These are phyloP conservation scores for Penicillium sp. DNA, from an alignment of 2,329 filamentous ascomycete species.

Conservation along the genomic window DNA sequence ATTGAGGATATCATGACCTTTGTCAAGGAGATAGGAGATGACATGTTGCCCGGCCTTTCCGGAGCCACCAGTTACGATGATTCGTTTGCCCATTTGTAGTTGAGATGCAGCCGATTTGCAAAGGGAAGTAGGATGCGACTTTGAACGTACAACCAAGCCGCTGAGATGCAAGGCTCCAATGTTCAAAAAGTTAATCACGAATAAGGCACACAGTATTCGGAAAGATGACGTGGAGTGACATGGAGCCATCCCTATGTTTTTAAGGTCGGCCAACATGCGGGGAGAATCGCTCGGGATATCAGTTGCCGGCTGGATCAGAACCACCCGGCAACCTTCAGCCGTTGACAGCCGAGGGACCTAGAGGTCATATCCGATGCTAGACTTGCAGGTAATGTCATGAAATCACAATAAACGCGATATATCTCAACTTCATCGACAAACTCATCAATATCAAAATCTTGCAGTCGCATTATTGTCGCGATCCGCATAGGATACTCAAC, in stretches of 20 bases:
- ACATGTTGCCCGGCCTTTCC: slow-evolving; percentile 63
- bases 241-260: not conserved
- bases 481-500: not conserved
- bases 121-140: not conserved
- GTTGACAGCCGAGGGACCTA: not conserved
- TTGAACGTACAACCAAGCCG: not conserved
- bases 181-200: not conserved
- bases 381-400: not conserved
- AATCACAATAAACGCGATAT: not conserved
- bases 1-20: slow-evolving; percentile 61
- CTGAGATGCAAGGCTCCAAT: not conserved
- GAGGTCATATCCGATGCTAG: not conserved
- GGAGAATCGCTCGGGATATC: slow-evolving; percentile 7
- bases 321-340: not conserved
- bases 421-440: too few relatives aligned
- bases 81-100: slow-evolving; percentile 44
- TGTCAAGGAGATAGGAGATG: slow-evolving; percentile 59
- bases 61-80: slow-evolving; percentile 62
- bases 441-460: not conserved
- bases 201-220: not conserved
- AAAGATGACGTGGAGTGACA: slow-evolving; percentile 5
- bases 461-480: not conserved
- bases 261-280: not conserved
- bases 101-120: not conserved
- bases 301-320: slow-evolving; percentile 5